A percentile compares a stretch with the other conserved stretches of the same genome.
These are phyloP conservation scores for Monosporozyma solicola DNA, from an alignment of 805 yeast genomes.

Conservation along the genomic window DNA sequence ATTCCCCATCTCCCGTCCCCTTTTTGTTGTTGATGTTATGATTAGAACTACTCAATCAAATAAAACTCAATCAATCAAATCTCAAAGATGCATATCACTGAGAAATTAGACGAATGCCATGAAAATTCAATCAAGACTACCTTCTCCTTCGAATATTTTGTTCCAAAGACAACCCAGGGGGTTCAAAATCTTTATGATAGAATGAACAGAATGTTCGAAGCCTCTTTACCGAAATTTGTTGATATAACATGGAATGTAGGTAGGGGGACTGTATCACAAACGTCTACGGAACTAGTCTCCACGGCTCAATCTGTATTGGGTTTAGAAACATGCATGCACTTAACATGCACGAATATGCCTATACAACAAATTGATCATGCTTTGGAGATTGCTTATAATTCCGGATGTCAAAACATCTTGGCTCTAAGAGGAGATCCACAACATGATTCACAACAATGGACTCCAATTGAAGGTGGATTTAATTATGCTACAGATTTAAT, in stretches of 20 bases:
- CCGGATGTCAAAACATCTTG: conserved; percentile 92
- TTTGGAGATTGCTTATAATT: conserved; percentile 67
- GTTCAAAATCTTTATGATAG: conserved; percentile 92
- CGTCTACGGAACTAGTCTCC: conserved; percentile 86
- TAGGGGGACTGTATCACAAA: conserved; percentile 60
- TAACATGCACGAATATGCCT: conserved; percentile 95
- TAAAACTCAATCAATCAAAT: too few species aligned
- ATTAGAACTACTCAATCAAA: too few species aligned
- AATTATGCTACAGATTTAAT: conserved; percentile 82
- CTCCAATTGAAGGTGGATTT: conserved; percentile 58
- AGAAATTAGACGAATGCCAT: conserved; percentile 30
- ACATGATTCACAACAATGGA: conserved; percentile 38
- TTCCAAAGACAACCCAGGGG: conserved; percentile 95
- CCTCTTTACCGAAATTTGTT: conserved; percentile 74
- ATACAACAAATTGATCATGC: conserved; percentile 74
- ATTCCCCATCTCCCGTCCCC: too few species aligned
- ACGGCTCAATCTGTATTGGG: conserved; percentile 87
- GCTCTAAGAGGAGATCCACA: conserved; percentile 97
- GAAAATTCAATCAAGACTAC: conserved; percentile 43
- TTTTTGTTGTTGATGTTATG: too few species aligned
- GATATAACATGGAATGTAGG: conserved; percentile 99
- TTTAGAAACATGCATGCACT: conserved; percentile 93
- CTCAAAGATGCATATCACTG: conserved; percentile 32
- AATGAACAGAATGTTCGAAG: conserved; percentile 93
- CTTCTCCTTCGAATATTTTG: conserved; percentile 93